Evolutionary conservation across 805 yeast genomes (phyloP), one percentile per base, ranked within the genome.

Genomic region (Priceomyces fermenticarens): DNA sequence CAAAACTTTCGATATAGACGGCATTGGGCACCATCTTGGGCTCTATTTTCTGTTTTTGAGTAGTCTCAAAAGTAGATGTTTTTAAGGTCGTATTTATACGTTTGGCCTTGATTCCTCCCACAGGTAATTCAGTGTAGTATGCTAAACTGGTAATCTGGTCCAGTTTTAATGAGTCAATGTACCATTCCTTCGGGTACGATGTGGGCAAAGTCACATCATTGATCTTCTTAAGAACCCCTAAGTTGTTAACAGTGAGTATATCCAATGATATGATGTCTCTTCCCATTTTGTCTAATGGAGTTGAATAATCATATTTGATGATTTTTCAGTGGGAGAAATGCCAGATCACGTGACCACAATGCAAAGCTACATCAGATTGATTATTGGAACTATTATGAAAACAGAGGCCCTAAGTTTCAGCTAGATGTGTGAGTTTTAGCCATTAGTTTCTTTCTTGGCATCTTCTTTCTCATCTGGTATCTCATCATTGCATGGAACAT

Each of bases 71-170:
- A n/a, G 49, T 47, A 20, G 59, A 48, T 4, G 69, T 51, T n/a
- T 65, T 68, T 35, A 71, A 67, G 10, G 65, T 51, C 14, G 77
- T 67, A 42, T 72, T 70, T 39, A 74, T 63, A 7, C 71, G 61
- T 48, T 68, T 72, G 41, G 85, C 83, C 45, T 81, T 80, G 36
- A 88, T 65, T 3, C 81, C 83, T 11, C 93, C 96, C 3, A 88
- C 91, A 6, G 96, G 88, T 4, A 85, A 76, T 53, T 85, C 96
- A 36, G 83, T 76, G 60, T 73, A 84, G 62, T 71, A 85, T 0
- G 83, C 85, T 41, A 81, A 63, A 53, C 81, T 73, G 27, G 74
- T 72, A 27, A 83, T 63, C 23, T 79, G 81, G 16, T 70, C 79
- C 1, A 69, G 53, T 2, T 70, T 64, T 17, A 73, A 58, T 10